Evolutionary conservation across 2,329 filamentous ascomycete genomes (phyloP).

Genomic region (Ceratocystiopsis brevicomis): DNA sequence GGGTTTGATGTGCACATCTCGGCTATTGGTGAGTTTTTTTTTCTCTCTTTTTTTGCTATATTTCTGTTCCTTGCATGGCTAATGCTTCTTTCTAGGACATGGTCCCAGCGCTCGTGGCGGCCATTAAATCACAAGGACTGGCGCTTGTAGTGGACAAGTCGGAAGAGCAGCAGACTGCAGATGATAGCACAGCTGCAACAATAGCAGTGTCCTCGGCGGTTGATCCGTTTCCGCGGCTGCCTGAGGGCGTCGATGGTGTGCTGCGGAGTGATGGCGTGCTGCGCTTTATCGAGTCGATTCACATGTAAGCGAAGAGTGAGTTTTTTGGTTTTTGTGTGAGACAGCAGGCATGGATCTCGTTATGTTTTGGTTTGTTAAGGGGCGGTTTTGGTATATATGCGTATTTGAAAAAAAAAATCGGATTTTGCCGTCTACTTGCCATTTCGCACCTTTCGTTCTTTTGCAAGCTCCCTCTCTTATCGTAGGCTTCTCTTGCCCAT

Average conservation of each 20-base stretch:
- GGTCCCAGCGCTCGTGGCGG: conserved; percentile 77
- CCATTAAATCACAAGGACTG: conserved; percentile 84
- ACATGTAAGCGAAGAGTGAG: conserved; percentile 25
- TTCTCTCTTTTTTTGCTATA: neutral
- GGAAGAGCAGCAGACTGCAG: conserved; percentile 22
- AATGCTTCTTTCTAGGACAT: conserved; percentile 44
- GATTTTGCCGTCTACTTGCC: too few species aligned
- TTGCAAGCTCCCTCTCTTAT: too few species aligned
- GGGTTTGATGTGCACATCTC: conserved; percentile 81
- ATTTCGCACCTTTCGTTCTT: too few species aligned
- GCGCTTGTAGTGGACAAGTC: conserved; percentile 83
- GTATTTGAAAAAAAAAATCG: neutral
- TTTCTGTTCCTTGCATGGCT: neutral
- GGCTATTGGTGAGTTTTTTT: conserved; percentile 50
- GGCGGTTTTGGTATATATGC: neutral
- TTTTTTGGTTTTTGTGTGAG: too few species aligned
- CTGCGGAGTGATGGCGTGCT: conserved; percentile 73
- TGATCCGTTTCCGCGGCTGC: conserved; percentile 40
- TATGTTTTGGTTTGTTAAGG: neutral
- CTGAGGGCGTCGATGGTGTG: conserved; percentile 72
- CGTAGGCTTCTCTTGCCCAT: too few species aligned
- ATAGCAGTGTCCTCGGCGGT: conserved; percentile 8
- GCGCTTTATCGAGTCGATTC: conserved; percentile 83
- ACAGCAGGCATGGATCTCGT: too few species aligned
- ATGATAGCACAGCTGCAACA: too few species aligned